Conservation (phyloP, 176 grass and related monocot species). For the Panicum miliaceum region DNA sequence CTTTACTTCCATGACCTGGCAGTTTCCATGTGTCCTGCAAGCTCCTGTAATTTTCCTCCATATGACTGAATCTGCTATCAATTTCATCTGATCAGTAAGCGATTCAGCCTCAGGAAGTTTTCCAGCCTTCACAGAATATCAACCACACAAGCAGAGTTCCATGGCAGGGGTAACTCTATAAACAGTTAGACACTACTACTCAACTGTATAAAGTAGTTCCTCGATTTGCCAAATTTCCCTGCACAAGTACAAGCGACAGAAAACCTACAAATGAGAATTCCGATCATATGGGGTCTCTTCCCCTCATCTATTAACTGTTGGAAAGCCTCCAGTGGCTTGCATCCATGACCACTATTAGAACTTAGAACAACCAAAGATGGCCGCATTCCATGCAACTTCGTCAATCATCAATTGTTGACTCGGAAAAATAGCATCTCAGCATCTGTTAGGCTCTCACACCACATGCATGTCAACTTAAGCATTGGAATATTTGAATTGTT, state of each 20-base stretch:
- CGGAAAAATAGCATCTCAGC: slow-evolving; percentile 36
- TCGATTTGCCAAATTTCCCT: slow-evolving; percentile 50
- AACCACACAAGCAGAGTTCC: slow-evolving; percentile 49
- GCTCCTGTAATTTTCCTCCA: slow-evolving; percentile 52
- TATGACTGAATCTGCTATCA: slow-evolving; percentile 37
- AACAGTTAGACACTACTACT: slow-evolving; percentile 25
- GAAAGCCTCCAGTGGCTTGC: slow-evolving; percentile 47
- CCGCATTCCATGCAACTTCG: slow-evolving; percentile 47
- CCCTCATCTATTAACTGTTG: slow-evolving; percentile 42
- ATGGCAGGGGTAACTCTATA: slow-evolving; percentile 44
- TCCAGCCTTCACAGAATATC: slow-evolving; percentile 60
- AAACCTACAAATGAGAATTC: slow-evolving; percentile 42
- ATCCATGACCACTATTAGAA: slow-evolving; percentile 30
- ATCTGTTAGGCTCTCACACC: slow-evolving; percentile 37
- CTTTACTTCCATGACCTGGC: slow-evolving; percentile 41
- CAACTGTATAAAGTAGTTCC: slow-evolving; percentile 40
- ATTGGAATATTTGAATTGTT: slow-evolving; percentile 34
- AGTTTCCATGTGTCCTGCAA: slow-evolving; percentile 46
- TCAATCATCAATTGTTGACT: slow-evolving; percentile 37
- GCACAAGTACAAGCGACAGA: slow-evolving; percentile 53
- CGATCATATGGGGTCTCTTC: slow-evolving; percentile 43
- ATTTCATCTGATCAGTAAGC: slow-evolving; percentile 36
- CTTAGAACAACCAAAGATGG: slow-evolving; percentile 43
- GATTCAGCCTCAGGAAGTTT: slow-evolving; percentile 45
- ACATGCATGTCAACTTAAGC: slow-evolving; percentile 52